Conservation (phyloP, 2,329 filamentous ascomycete species). For the Xylaria sp. region DNA sequence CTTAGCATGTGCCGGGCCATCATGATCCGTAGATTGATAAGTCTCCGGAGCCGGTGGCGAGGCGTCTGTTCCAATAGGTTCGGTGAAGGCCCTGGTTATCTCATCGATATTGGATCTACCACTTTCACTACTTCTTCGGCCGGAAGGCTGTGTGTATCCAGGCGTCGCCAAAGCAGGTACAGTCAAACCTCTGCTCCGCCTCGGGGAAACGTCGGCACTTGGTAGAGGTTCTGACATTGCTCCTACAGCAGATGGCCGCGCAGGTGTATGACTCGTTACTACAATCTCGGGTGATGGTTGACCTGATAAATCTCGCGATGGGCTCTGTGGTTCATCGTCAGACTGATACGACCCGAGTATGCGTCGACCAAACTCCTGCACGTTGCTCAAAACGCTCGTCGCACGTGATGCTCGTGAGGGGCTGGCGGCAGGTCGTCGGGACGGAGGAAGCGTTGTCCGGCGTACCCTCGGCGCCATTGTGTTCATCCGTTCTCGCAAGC, state of each 20-base stretch:
- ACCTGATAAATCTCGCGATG: constrained; percentile 17
- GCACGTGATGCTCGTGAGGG: constrained; percentile 24
- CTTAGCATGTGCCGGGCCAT: not conserved
- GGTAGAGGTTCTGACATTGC: constrained; percentile 34
- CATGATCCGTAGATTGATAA: not conserved
- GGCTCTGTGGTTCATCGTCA: constrained; percentile 18
- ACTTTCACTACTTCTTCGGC: constrained; percentile 34
- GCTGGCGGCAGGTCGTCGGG: constrained; percentile 14
- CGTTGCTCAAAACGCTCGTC: constrained; percentile 37
- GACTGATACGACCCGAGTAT: constrained; percentile 32
- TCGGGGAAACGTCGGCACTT: constrained; percentile 6
- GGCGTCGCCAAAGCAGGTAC: constrained; percentile 42
- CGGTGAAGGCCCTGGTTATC: constrained; percentile 37
- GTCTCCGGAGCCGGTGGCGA: constrained; percentile 31
- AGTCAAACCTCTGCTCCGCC: constrained; percentile 41
- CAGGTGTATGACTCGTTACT: constrained; percentile 41
- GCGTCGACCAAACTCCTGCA: constrained; percentile 39
- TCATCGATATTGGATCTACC: constrained; percentile 31
- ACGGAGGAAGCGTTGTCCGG: constrained; percentile 11
- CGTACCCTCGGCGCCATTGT: constrained; percentile 37
- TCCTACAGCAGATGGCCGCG: constrained; percentile 36
- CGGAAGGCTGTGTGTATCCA: constrained; percentile 38
- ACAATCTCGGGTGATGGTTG: constrained; percentile 46
- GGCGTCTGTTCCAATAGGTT: constrained; percentile 37
- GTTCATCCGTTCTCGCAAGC: constrained; percentile 58